phyloP scores from a whole-genome alignment of 208 protist genomes.

The Crithidia acanthocephali region DNA sequence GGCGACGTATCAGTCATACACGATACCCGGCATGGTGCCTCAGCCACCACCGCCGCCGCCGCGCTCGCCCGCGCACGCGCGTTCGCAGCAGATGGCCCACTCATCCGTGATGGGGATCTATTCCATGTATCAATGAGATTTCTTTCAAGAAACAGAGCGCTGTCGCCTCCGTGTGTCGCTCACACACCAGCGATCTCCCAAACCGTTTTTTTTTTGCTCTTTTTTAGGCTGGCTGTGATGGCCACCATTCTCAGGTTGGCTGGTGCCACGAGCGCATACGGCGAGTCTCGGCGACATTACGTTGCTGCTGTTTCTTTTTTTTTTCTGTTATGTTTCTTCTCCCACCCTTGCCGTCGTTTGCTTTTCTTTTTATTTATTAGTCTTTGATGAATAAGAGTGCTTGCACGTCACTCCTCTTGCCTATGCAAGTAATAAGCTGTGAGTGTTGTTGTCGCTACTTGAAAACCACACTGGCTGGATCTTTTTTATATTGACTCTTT shows the following conservation, averaged over 20 bases:
- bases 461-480: too few relatives aligned
- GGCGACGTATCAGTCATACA: slow-evolving; percentile 2
- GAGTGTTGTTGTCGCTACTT: background rate
- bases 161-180: too few relatives aligned
- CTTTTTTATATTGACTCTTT: background rate
- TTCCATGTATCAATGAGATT: slow-evolving; percentile 8
- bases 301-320: background rate
- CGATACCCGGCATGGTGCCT: background rate
- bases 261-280: too few relatives aligned
- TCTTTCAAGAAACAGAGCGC: too few relatives aligned
- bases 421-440: too few relatives aligned
- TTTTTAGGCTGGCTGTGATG: too few relatives aligned
- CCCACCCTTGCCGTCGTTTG: too few relatives aligned
- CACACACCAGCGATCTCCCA: too few relatives aligned
- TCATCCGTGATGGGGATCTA: slow-evolving; percentile 10
- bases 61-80: background rate
- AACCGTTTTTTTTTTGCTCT: too few relatives aligned
- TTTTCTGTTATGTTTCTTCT: background rate
- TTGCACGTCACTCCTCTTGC: background rate
- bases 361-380: too few relatives aligned
- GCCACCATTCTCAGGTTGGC: too few relatives aligned
- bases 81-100: background rate
- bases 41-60: slow-evolving; percentile 1
- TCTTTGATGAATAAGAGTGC: too few relatives aligned
- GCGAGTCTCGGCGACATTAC: background rate